These are phyloP conservation scores for Ophiosphaerella narmari DNA, from an alignment of 2,329 filamentous ascomycete species.

Conservation along the genomic window DNA sequence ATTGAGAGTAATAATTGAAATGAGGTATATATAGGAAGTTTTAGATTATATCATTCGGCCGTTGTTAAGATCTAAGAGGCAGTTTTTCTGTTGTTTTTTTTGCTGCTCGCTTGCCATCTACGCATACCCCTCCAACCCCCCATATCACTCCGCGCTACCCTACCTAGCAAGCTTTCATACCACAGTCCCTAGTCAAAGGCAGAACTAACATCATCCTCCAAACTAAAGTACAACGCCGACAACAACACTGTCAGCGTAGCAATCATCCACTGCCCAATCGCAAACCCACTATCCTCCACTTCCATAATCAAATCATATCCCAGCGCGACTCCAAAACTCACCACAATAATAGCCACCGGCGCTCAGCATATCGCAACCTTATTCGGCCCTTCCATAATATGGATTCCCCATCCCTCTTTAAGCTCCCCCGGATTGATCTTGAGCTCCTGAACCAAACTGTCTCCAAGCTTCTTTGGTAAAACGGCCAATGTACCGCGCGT, in stretches of 20 bases:
- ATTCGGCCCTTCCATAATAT: constrained; percentile 18
- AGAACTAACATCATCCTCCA: constrained; percentile 7
- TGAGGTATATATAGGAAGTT: too few relatives aligned
- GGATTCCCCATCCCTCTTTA: constrained; percentile 14
- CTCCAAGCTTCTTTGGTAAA: constrained; percentile 16
- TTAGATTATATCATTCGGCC: too few relatives aligned
- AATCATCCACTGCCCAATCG: constrained; percentile 21
- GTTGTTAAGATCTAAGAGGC: too few relatives aligned
- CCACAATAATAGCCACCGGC: constrained; percentile 4
- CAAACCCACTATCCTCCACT: constrained; percentile 12
- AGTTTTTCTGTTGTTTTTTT: too few relatives aligned
- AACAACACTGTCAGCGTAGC: constrained; percentile 10
- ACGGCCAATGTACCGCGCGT: constrained; percentile 6
- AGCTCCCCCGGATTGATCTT: constrained; percentile 3
- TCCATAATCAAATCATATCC: constrained; percentile 4
- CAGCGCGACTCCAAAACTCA: constrained; percentile 11
- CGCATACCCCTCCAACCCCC: too few relatives aligned
- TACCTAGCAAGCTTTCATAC: too few relatives aligned
- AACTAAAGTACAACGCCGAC: constrained; percentile 9
- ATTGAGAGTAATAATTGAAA: too few relatives aligned
- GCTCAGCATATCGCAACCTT: constrained; percentile 10
- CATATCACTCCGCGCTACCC: too few relatives aligned
- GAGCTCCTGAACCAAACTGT: neutral
- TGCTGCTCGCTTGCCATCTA: too few relatives aligned
- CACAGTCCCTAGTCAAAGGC: neutral